Percentiles rank a stretch among this genome's conserved stretches.
These are phyloP conservation scores for Amauroascus niger DNA, from an alignment of 2,329 filamentous ascomycete genomes.

Conservation along the genomic window DNA sequence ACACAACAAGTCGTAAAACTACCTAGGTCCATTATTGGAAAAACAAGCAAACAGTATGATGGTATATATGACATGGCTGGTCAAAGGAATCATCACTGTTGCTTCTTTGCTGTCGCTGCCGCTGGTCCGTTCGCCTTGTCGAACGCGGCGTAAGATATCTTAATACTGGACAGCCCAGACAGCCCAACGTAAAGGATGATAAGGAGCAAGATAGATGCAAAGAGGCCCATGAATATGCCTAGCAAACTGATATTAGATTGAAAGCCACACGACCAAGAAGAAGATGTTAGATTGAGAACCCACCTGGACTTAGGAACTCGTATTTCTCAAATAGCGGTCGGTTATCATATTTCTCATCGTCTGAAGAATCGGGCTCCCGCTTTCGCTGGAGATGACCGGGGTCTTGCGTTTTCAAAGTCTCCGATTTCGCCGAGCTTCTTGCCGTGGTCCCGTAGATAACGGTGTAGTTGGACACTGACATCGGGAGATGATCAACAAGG, in stretches of 20 bases:
- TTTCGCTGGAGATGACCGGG: conserved; percentile 63
- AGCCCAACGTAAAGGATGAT: conserved; percentile 71
- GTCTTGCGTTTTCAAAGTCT: conserved; percentile 46
- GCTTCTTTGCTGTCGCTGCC: conserved; percentile 73
- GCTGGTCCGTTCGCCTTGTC: conserved; percentile 91
- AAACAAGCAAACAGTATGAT: neutral
- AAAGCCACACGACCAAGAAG: neutral
- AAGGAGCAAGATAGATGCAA: conserved; percentile 61
- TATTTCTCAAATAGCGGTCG: conserved; percentile 69
- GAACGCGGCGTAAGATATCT: conserved; percentile 90
- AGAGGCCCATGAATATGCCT: conserved; percentile 83
- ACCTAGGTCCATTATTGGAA: neutral
- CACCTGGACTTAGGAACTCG: conserved; percentile 84
- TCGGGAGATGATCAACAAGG: conserved; percentile 39
- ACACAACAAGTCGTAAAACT: neutral
- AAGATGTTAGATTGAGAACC: conserved; percentile 22
- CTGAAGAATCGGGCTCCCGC: conserved; percentile 43
- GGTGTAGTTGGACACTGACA: conserved; percentile 51
- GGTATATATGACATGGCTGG: neutral
- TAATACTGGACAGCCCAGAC: conserved; percentile 63
- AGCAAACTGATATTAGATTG: neutral
- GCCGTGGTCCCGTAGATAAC: conserved; percentile 65
- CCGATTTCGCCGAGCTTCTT: conserved; percentile 29
- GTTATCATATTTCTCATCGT: conserved; percentile 29
- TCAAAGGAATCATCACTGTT: conserved; percentile 25